Evolutionary conservation across 805 yeast genomes (phyloP).

Genomic region (Myxozyma neotropica): DNA sequence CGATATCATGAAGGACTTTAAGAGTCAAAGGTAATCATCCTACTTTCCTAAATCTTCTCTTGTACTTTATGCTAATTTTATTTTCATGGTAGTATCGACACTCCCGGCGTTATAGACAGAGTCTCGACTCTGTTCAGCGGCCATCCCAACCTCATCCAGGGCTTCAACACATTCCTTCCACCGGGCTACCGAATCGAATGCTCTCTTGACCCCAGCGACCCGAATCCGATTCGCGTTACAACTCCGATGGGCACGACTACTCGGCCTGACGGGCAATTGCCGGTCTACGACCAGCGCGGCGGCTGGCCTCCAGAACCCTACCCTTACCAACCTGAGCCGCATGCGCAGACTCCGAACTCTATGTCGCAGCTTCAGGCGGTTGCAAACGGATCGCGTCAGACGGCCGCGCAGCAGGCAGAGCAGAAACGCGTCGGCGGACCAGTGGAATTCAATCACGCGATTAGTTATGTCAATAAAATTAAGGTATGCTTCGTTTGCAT

Average conservation of each 20-base stretch:
- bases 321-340: slow-evolving; percentile 21
- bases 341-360: slow-evolving; percentile 8
- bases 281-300: slow-evolving; percentile 35
- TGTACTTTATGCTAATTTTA: neutral
- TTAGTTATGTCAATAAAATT: slow-evolving; percentile 92
- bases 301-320: slow-evolving; percentile 26
- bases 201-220: slow-evolving; percentile 83
- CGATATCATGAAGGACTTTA: slow-evolving; percentile 98
- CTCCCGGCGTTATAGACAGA: slow-evolving; percentile 97
- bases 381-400: slow-evolving; percentile 32
- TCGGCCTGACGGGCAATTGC: slow-evolving; percentile 56
- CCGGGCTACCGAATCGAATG: slow-evolving; percentile 95
- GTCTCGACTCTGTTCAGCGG: slow-evolving; percentile 90
- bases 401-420: slow-evolving; percentile 25
- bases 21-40: slow-evolving; percentile 70
- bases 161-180: slow-evolving; percentile 95
- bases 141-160: slow-evolving; percentile 89
- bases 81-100: slow-evolving; percentile 60
- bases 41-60: neutral
- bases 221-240: slow-evolving; percentile 88
- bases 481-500: slow-evolving; percentile 59
- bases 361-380: slow-evolving; percentile 35
- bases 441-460: slow-evolving; percentile 96
- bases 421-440: slow-evolving; percentile 53
- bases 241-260: slow-evolving; percentile 92